phyloP scores from a whole-genome alignment of 768 basidiomycete species.

The Baorangia bicolor region DNA sequence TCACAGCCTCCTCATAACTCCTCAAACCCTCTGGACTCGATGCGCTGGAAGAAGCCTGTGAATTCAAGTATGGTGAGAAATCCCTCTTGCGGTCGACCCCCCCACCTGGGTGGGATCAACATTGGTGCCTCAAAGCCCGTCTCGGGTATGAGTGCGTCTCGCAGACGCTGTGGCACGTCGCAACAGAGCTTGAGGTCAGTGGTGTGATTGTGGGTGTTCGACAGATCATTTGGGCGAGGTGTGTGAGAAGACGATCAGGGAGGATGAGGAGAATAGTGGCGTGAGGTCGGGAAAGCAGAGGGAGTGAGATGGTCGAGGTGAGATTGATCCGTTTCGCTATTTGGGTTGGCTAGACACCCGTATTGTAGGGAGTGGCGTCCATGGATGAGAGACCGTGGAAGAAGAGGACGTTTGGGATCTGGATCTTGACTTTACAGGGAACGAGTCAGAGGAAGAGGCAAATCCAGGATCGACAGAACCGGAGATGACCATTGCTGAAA shows the following conservation, averaged over 20 bases:
- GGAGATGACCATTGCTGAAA: constrained; percentile 64
- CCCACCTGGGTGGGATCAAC: constrained; percentile 46
- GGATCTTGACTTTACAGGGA: constrained; percentile 60
- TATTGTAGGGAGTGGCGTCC: constrained; percentile 50
- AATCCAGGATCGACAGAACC: constrained; percentile 33
- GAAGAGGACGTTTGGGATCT: constrained; percentile 78
- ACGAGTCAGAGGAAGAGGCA: constrained; percentile 49
- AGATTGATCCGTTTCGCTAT: not conserved
- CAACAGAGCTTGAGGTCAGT: constrained; percentile 67
- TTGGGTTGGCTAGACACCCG: not conserved
- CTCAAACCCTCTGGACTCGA: too few species aligned
- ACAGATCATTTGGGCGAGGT: constrained; percentile 77
- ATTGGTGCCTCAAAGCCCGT: constrained; percentile 59
- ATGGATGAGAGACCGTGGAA: constrained; percentile 70
- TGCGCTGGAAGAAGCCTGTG: constrained; percentile 64
- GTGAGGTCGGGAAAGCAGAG: constrained; percentile 61
- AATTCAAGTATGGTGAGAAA: constrained; percentile 49
- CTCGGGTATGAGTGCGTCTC: constrained; percentile 62
- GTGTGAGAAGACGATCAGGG: constrained; percentile 67
- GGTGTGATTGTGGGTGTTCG: constrained; percentile 75
- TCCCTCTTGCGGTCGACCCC: constrained; percentile 29
- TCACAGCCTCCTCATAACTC: too few species aligned
- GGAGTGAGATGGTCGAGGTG: constrained; percentile 75
- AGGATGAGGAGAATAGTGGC: constrained; percentile 63
- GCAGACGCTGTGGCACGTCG: constrained; percentile 67